A percentile compares a stretch with the other conserved stretches of the same genome.
phyloP scores from a whole-genome alignment of 176 grass and related monocot genomes.

The Eremochloa ophiuroides region DNA sequence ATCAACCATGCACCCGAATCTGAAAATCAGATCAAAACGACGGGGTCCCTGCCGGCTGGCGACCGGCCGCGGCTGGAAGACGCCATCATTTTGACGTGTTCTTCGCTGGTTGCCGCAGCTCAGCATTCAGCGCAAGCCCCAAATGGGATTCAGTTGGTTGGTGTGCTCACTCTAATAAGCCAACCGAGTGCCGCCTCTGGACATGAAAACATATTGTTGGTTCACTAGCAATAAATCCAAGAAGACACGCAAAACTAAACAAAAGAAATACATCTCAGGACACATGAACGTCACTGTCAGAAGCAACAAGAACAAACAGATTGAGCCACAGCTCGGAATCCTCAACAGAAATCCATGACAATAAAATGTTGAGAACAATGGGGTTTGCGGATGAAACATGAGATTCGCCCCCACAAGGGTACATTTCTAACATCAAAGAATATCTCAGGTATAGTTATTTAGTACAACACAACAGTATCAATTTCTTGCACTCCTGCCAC shows the following conservation, averaged over 20 bases:
- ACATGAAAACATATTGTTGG: not conserved
- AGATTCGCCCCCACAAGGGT: not conserved
- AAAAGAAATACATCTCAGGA: not conserved
- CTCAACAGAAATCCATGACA: not conserved
- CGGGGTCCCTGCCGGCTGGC: not conserved
- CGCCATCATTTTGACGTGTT: not conserved
- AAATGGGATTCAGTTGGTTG: not conserved
- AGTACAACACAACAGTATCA: not conserved
- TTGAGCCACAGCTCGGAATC: not conserved
- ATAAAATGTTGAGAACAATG: not conserved
- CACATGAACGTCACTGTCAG: not conserved
- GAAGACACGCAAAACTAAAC: not conserved
- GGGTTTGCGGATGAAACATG: not conserved
- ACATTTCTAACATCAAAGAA: not conserved
- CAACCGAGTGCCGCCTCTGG: not conserved
- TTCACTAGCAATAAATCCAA: not conserved
- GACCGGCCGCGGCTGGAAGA: not conserved
- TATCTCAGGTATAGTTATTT: not conserved
- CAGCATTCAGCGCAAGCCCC: not conserved
- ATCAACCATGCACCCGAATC: not conserved
- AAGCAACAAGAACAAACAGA: not conserved
- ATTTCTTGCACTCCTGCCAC: not conserved
- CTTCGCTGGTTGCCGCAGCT: not conserved
- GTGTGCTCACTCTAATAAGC: not conserved
- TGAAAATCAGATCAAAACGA: not conserved